Percentiles rank a stretch among this genome's conserved stretches.
phyloP scores from a whole-genome alignment of 2,329 filamentous ascomycete species.

The Acarospora socialis region DNA sequence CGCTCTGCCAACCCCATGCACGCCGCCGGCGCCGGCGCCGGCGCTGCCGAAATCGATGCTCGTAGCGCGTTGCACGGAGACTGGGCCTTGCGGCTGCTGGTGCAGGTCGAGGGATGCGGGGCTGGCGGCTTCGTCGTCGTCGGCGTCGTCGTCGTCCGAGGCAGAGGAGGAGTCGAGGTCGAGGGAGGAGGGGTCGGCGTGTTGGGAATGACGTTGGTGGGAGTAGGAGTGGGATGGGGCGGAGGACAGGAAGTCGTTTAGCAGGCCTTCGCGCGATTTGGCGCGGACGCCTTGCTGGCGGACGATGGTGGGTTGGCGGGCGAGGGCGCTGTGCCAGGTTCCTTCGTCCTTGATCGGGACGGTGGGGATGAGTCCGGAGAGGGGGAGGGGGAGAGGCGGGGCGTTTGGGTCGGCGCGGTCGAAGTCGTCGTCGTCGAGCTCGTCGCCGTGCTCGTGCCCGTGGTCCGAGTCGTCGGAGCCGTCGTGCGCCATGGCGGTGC shows the following conservation, averaged over 20 bases:
- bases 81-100: slow-evolving; percentile 15
- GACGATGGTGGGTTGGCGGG: slow-evolving; percentile 49
- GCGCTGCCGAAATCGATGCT: slow-evolving; percentile 56
- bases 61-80: slow-evolving; percentile 46
- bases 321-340: slow-evolving; percentile 38
- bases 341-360: slow-evolving; percentile 22
- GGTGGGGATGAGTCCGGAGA: slow-evolving; percentile 10
- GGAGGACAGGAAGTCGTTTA: slow-evolving; percentile 35
- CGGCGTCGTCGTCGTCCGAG: slow-evolving; percentile 16
- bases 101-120: slow-evolving; percentile 4
- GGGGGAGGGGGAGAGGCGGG: no score
- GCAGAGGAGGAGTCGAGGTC: slow-evolving; percentile 13
- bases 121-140: slow-evolving; percentile 10
- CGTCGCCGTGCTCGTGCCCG: no score
- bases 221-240: no score
- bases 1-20: no score
- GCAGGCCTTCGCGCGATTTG: slow-evolving; percentile 47
- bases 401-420: no score
- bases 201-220: no score
- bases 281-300: slow-evolving; percentile 39
- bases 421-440: no score
- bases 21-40: no score
- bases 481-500: slow-evolving; percentile 29
- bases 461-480: slow-evolving; percentile 34
- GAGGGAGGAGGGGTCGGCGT: slow-evolving; percentile 13